Evolutionary conservation across 1,139 yeast genomes (phyloP), one percentile per base, ranked within the genome.

Genomic region (Yamadazyma atmosphaerica): DNA sequence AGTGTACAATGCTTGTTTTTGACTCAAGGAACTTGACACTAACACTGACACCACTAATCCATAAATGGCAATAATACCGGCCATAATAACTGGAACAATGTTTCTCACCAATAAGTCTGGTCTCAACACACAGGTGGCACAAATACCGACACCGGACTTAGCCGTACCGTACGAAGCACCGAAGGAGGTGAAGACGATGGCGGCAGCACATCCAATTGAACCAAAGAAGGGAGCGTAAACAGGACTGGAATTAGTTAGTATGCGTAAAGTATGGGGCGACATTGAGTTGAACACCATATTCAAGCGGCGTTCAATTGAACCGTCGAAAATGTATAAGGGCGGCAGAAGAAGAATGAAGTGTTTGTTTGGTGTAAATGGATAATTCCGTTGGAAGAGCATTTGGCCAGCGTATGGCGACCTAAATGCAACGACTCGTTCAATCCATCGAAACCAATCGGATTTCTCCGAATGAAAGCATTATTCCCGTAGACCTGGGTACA

Each of bases 141-240:
- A 89, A 62, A 94, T 90, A 81, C 99, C 98, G 49, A 92, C 95
- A 72, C 99, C 99, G 31, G 96, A 86, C 73, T 94, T 94, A 60
- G 99, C 99, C 52, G 98, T 94, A 76, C 98, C 99, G 66, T 90
- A 89, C 40, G 98, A 92, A 54, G 99, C 98, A 75, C 99, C 99
- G 59, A 90, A 86, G 68, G 96, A 88, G 66, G 98, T 92, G 80
- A 92, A 89, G 60, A 92, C 87, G 63, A 94, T 92, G 67, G 99
- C 98, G 41, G 98, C 90, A 46, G 98, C 96, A 77, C 98, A 94
- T 61, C 98, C 98, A 65, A 92, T 87, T 55, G 97, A 90, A 63
- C 96, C 96, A 65, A 89, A 87, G 74, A 89, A 89, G 64, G 97
- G 96, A 61, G 88, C 87, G 62, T 82, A 82, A 68, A 82, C 87